A percentile compares a stretch with the other conserved stretches of the same genome.
Evolutionary conservation across 306 rosid genomes (phyloP).

Genomic region (Vigna angularis): DNA sequence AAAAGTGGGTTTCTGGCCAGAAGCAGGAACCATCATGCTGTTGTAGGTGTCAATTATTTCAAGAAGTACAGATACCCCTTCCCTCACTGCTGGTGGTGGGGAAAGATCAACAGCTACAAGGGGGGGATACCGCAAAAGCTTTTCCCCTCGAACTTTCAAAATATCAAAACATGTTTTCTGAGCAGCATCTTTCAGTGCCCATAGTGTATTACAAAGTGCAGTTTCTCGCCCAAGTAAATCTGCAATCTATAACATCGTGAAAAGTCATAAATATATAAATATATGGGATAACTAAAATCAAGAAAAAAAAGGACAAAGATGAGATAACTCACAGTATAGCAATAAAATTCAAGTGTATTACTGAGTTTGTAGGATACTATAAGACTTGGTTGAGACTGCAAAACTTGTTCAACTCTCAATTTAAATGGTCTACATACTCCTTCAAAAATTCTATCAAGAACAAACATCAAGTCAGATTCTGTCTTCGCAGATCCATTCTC

Average conservation of each 20-base stretch:
- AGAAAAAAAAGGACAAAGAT: conserved; percentile 11
- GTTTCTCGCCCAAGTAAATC: conserved; percentile 95
- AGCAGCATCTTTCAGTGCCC: conserved; percentile 89
- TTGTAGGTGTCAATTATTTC: conserved; percentile 87
- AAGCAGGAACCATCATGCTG: conserved; percentile 88
- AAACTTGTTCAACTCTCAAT: conserved; percentile 97
- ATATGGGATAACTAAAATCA: conserved; percentile 14
- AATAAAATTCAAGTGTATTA: conserved; percentile 89
- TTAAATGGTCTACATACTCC: conserved; percentile 99
- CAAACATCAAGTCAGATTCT: conserved; percentile 84
- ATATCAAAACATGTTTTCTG: conserved; percentile 95
- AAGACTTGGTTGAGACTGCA: conserved; percentile 94
- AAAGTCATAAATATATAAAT: conserved; percentile 34
- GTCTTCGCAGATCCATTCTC: conserved; percentile 66
- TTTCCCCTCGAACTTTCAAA: conserved; percentile 87
- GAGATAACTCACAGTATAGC: conserved; percentile 82
- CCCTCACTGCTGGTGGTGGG: conserved; percentile 96
- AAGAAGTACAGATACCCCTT: conserved; percentile 90
- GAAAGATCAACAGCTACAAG: conserved; percentile 95
- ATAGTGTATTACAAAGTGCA: conserved; percentile 82
- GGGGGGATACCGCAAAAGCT: conserved; percentile 92
- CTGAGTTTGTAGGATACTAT: conserved; percentile 90
- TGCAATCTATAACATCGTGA: conserved; percentile 66
- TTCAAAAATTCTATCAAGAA: conserved; percentile 96
- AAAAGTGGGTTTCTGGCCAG: conserved; percentile 77